phyloP scores from a whole-genome alignment of 345 rosid species.

The Limnanthes douglasii region DNA sequence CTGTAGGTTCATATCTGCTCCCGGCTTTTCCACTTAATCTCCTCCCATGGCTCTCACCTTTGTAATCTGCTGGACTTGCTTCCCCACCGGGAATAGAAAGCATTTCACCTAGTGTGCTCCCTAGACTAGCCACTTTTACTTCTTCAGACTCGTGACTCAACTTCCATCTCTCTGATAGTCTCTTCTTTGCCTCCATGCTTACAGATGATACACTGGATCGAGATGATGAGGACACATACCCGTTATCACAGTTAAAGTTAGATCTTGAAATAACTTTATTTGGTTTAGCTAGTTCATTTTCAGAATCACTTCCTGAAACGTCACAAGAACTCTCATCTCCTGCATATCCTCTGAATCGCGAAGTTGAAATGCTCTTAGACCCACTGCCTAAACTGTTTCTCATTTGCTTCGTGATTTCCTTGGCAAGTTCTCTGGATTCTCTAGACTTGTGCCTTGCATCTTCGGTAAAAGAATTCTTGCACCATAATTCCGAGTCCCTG shows the following conservation, averaged over 20 bases:
- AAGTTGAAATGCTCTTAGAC: constrained; percentile 26
- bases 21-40: constrained; percentile 17
- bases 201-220: constrained; percentile 50
- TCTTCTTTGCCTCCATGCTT: constrained; percentile 73
- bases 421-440: constrained; percentile 61
- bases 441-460: constrained; percentile 41
- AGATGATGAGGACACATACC: constrained; percentile 25
- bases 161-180: constrained; percentile 96
- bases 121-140: constrained; percentile 27
- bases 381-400: constrained; percentile 22
- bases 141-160: constrained; percentile 54
- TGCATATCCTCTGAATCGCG: constrained; percentile 49
- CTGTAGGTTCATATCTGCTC: constrained; percentile 11
- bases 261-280: constrained; percentile 32
- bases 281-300: constrained; percentile 43
- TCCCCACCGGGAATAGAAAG: constrained; percentile 59
- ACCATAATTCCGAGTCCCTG: constrained; percentile 17
- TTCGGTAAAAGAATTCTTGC: constrained; percentile 28
- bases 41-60: constrained; percentile 15
- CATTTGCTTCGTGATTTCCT: constrained; percentile 50
- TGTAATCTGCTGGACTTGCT: constrained; percentile 24
- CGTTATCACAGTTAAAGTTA: constrained; percentile 21
- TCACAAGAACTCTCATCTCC: constrained; percentile 70
- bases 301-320: constrained; percentile 54
- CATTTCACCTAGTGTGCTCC: constrained; percentile 89